Evolutionary conservation across 768 basidiomycete species (phyloP).

Genomic region (Lentinula boryana): DNA sequence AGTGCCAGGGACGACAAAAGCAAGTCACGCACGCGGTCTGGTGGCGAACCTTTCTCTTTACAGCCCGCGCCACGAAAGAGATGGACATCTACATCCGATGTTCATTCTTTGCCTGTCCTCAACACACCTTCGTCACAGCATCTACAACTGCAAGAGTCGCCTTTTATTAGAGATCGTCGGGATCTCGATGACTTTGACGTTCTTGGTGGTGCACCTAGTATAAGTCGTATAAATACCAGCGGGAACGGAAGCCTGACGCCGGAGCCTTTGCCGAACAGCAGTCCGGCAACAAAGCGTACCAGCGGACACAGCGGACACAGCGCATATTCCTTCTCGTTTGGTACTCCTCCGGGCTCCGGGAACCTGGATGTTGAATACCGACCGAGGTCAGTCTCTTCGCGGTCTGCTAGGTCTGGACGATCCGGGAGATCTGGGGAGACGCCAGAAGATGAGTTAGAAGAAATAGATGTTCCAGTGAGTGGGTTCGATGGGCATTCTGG

Average conservation of each 20-base stretch:
- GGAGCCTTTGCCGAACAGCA: neutral
- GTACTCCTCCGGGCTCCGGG: conserved; percentile 2
- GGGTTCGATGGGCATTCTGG: neutral
- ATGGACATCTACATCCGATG: conserved; percentile 3
- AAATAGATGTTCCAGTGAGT: neutral
- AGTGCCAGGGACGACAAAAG: conserved; percentile 13
- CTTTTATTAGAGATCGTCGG: conserved; percentile 2
- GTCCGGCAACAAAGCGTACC: neutral
- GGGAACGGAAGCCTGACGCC: neutral
- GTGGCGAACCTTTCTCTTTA: conserved; percentile 22
- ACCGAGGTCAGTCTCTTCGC: neutral
- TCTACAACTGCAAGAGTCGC: conserved; percentile 1
- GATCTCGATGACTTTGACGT: conserved; percentile 2
- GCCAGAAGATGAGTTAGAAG: neutral
- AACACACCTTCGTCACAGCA: neutral
- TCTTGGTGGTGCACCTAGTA: conserved; percentile 3
- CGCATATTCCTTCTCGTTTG: conserved; percentile 1
- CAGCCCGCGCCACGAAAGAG: conserved; percentile 26
- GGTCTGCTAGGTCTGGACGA: neutral
- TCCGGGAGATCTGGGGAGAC: neutral
- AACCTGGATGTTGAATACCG: neutral
- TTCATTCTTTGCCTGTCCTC: neutral
- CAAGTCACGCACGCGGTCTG: conserved; percentile 21
- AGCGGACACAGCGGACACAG: neutral
- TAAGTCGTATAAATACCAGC: neutral